Evolutionary conservation across 169 alveolate species (phyloP).

Genomic region (Eimeria nieschulzi): DNA sequence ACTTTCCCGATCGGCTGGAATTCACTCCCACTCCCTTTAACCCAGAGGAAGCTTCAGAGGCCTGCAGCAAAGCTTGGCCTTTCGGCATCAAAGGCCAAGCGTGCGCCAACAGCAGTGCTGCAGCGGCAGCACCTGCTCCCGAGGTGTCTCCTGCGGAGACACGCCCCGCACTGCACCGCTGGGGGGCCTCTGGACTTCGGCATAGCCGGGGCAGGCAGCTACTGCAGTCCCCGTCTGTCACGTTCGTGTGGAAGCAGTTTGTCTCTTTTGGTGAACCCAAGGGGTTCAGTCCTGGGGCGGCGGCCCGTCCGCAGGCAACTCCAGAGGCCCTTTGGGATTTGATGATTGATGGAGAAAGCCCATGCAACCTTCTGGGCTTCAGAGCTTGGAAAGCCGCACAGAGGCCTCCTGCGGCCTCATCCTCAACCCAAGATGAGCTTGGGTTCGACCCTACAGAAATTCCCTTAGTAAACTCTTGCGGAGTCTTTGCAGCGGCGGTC

Average conservation of each 20-base stretch:
- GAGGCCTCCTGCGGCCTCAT: not conserved
- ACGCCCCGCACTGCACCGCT: not conserved
- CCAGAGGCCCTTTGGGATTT: constrained; percentile 8
- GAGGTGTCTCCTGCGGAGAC: not conserved
- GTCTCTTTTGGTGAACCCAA: not conserved
- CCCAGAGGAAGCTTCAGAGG: not conserved
- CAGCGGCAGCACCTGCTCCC: not conserved
- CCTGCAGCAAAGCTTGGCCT: constrained; percentile 3
- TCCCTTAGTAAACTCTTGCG: not conserved
- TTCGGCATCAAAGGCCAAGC: too few species aligned
- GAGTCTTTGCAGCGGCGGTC: constrained; percentile 3
- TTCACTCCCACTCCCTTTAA: not conserved
- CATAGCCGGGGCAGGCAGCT: constrained; percentile 18
- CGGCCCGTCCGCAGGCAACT: not conserved
- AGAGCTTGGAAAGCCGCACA: not conserved
- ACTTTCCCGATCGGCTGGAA: not conserved
- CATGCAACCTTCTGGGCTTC: constrained; percentile 26
- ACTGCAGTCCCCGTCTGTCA: constrained; percentile 13
- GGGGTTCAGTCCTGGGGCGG: not conserved
- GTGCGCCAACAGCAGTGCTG: too few species aligned
- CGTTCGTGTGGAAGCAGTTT: constrained; percentile 12
- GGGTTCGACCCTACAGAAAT: not conserved
- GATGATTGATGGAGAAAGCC: not conserved
- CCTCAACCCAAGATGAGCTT: not conserved
- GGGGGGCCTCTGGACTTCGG: not conserved